Conservation (phyloP, 257 asterid genomes). For the Eustoma russellianum region DNA sequence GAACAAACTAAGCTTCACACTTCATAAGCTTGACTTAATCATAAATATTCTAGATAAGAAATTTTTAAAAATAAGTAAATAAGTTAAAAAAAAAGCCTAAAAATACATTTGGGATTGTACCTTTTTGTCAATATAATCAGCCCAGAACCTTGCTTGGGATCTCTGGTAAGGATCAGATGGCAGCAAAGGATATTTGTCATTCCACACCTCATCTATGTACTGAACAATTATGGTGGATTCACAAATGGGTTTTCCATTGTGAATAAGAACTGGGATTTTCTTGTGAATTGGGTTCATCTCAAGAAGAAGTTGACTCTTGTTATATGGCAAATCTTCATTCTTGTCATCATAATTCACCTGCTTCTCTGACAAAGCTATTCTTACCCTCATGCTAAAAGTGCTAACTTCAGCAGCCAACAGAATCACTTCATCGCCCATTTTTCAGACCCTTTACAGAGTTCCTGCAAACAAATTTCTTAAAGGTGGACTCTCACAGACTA, state of each 20-base stretch:
- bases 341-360: conserved; percentile 29
- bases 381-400: conserved; percentile 38
- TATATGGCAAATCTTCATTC: conserved; percentile 19
- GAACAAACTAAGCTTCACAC: conserved; percentile 11
- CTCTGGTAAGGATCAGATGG: conserved; percentile 42
- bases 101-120: conserved; percentile 7
- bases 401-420: conserved; percentile 20
- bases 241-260: conserved; percentile 44
- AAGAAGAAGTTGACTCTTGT: conserved; percentile 31
- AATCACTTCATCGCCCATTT: conserved; percentile 9
- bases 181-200: conserved; percentile 25
- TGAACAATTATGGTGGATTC: conserved; percentile 46
- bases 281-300: conserved; percentile 47
- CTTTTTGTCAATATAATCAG: conserved; percentile 44
- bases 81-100: neutral
- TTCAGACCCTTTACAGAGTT: neutral
- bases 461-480: no score
- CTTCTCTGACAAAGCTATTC: conserved; percentile 42
- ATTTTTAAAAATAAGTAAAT: conserved; percentile 9
- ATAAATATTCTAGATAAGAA: conserved; percentile 19
- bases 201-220: conserved; percentile 54
- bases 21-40: conserved; percentile 20
- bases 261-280: conserved; percentile 48
- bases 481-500: no score
- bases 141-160: conserved; percentile 49